phyloP scores from a whole-genome alignment of 2,329 filamentous ascomycete genomes.

The Akanthomyces dipterigenus region DNA sequence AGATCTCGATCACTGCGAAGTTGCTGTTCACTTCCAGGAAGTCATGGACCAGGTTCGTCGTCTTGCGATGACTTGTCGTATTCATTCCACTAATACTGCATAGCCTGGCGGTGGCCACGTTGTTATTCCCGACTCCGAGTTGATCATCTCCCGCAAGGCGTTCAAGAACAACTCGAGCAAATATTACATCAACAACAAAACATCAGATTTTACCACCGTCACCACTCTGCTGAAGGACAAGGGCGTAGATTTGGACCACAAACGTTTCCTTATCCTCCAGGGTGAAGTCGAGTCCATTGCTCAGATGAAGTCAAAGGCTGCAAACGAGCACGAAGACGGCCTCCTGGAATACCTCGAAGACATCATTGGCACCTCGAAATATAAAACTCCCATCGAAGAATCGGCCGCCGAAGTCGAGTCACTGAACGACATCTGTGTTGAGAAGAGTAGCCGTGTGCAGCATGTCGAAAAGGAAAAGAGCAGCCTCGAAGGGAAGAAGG shows the following conservation, averaged over 20 bases:
- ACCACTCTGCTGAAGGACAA: constrained; percentile 79
- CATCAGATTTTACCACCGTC: constrained; percentile 87
- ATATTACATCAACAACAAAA: constrained; percentile 90
- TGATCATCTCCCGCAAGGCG: constrained; percentile 83
- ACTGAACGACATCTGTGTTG: constrained; percentile 87
- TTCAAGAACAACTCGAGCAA: constrained; percentile 99
- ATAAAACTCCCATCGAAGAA: constrained; percentile 95
- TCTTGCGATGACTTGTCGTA: background rate
- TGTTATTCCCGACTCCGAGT: constrained; percentile 72
- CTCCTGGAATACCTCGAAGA: constrained; percentile 95
- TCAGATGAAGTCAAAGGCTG: constrained; percentile 97
- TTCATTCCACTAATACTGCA: constrained; percentile 20
- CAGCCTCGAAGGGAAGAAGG: constrained; percentile 89
- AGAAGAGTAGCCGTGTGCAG: constrained; percentile 92
- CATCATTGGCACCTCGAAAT: constrained; percentile 97
- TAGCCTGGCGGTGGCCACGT: constrained; percentile 66
- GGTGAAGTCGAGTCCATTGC: constrained; percentile 98
- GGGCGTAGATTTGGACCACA: constrained; percentile 94
- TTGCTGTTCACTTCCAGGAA: constrained; percentile 93
- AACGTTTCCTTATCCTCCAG: constrained; percentile 93
- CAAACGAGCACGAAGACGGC: constrained; percentile 91
- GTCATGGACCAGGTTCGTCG: constrained; percentile 70
- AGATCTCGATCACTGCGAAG: constrained; percentile 84
- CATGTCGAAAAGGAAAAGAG: constrained; percentile 98
- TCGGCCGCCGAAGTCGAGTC: constrained; percentile 82